Percentiles rank a stretch among this genome's conserved stretches.
Evolutionary conservation across 2,329 filamentous ascomycete species (phyloP).

Genomic region (Fusarium stilboides): DNA sequence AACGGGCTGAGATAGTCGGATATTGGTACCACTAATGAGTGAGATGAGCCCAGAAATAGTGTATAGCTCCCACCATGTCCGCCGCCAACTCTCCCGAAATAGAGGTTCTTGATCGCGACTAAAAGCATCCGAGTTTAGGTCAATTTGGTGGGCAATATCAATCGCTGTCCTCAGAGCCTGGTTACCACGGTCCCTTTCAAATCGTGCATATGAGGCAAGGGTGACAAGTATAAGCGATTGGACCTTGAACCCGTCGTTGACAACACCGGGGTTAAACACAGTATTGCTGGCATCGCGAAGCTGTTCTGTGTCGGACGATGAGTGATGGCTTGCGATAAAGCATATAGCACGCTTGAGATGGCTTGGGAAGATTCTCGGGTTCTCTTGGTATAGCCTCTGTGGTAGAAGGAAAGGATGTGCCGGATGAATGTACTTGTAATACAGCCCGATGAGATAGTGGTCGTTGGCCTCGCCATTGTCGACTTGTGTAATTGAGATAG

Average conservation of each 20-base stretch:
- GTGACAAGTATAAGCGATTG: constrained; percentile 5
- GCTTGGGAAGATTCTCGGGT: background rate
- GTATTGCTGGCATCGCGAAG: constrained; percentile 1
- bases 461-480: background rate
- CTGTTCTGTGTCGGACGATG: background rate
- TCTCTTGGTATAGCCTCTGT: constrained; percentile 1
- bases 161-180: constrained; percentile 1
- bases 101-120: background rate
- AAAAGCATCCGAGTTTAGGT: constrained; percentile 1
- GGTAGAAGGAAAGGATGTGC: constrained; percentile 6
- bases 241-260: constrained; percentile 4
- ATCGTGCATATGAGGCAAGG: constrained; percentile 5
- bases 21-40: constrained; percentile 1
- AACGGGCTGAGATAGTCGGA: background rate
- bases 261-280: background rate
- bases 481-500: background rate
- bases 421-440: constrained; percentile 7
- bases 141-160: background rate
- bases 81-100: constrained; percentile 3
- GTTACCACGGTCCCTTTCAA: constrained; percentile 5
- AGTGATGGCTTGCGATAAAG: constrained; percentile 7
- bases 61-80: constrained; percentile 10
- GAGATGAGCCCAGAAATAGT: constrained; percentile 1
- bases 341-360: constrained; percentile 8
- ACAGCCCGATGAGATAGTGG: background rate